Evolutionary conservation across 2,329 filamentous ascomycete genomes (phyloP).

Genomic region (Hypomyces perniciosus): DNA sequence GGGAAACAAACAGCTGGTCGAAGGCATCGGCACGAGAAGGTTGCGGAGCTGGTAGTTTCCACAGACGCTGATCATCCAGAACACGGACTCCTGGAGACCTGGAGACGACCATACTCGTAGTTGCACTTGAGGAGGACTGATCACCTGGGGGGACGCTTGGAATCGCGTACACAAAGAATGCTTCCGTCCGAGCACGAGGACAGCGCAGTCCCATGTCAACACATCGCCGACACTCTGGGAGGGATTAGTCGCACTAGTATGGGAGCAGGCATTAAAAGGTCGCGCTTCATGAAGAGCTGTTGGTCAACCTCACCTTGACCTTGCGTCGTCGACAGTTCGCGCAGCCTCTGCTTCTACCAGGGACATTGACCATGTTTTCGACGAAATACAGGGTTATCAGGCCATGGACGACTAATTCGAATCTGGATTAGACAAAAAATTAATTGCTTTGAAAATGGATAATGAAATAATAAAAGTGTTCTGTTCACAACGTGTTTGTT

Average conservation of each 20-base stretch:
- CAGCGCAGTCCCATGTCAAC: conserved; percentile 5
- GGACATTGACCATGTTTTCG: conserved; percentile 13
- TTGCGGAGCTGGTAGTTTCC: background rate
- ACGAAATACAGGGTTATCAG: background rate
- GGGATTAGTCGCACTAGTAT: conserved; percentile 11
- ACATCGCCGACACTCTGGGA: conserved; percentile 12
- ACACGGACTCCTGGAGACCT: background rate
- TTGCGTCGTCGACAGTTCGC: conserved; percentile 13
- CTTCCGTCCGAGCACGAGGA: conserved; percentile 12
- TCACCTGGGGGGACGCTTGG: background rate
- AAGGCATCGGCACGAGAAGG: conserved; percentile 10
- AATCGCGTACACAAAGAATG: conserved; percentile 11
- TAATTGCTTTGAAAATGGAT: background rate
- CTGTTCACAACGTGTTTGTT: no score
- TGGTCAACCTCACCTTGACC: conserved; percentile 10
- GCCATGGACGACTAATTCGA: background rate
- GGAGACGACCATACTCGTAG: background rate
- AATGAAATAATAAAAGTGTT: no score
- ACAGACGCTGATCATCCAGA: background rate
- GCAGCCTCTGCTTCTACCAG: conserved; percentile 16
- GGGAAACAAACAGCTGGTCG: conserved; percentile 13
- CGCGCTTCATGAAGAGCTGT: no score
- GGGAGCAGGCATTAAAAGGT: background rate
- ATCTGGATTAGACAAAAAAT: background rate
- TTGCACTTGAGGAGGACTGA: background rate